Evolutionary conservation across 2,329 filamentous ascomycete species (phyloP).

Genomic region (Lasiodiplodia sp.): DNA sequence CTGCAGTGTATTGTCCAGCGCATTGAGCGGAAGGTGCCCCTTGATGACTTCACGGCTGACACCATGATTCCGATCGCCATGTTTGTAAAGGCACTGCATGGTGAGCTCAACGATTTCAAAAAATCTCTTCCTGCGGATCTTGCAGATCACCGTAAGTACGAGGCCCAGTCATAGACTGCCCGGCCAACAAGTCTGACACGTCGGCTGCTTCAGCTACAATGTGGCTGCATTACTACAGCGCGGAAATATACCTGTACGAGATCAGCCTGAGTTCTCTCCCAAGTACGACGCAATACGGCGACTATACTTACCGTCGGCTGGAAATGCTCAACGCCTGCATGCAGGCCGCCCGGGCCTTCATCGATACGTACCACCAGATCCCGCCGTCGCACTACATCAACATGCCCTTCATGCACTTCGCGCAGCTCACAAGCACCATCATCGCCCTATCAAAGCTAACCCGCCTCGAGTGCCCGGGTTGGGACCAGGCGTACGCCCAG

Average conservation of each 20-base stretch:
- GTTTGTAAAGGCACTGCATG: constrained; percentile 29
- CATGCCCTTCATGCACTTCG: constrained; percentile 29
- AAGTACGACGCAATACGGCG: constrained; percentile 20
- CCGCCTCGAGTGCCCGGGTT: constrained; percentile 28
- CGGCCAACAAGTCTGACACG: neutral
- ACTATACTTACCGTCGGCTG: constrained; percentile 28
- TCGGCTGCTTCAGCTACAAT: constrained; percentile 6
- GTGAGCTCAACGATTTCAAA: constrained; percentile 21
- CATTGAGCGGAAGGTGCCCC: constrained; percentile 28
- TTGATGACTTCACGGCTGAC: constrained; percentile 26
- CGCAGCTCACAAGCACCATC: constrained; percentile 28
- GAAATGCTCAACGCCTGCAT: constrained; percentile 28
- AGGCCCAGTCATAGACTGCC: neutral
- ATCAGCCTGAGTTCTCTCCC: constrained; percentile 23
- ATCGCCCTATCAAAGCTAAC: constrained; percentile 33
- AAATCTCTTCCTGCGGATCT: constrained; percentile 24
- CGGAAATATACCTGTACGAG: constrained; percentile 31
- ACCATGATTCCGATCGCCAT: constrained; percentile 29
- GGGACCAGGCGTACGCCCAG: constrained; percentile 21
- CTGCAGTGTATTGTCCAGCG: constrained; percentile 29
- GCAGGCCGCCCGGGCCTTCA: constrained; percentile 12
- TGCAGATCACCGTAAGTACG: constrained; percentile 21
- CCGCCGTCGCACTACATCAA: constrained; percentile 5
- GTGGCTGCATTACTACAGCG: constrained; percentile 28
- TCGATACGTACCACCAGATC: neutral